Percentiles rank a stretch among this genome's conserved stretches.
Conservation (phyloP, 495 filamentous ascomycete species). For the Hypoxylon lenormandii region DNA sequence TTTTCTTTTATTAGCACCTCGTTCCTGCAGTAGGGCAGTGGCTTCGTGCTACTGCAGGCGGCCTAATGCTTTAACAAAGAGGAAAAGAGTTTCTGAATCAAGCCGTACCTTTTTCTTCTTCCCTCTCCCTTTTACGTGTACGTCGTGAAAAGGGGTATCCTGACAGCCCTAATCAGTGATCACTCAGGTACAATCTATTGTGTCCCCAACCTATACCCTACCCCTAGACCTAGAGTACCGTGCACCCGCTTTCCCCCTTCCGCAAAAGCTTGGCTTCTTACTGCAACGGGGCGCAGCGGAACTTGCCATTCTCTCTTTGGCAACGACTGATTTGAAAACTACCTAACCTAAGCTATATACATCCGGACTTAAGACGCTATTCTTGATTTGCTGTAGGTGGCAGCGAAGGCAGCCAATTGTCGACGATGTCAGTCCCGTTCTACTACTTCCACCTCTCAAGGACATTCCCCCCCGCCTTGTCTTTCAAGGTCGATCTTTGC, state of each 20-base stretch:
- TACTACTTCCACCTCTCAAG: slow-evolving; percentile 2
- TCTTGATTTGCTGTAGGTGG: slow-evolving; percentile 18
- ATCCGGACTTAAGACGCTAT: slow-evolving; percentile 34
- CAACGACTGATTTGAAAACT: slow-evolving; percentile 16
- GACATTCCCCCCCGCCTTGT: slow-evolving; percentile 19
- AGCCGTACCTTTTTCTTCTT: slow-evolving; percentile 19
- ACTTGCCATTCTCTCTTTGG: slow-evolving; percentile 29
- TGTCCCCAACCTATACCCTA: not conserved
- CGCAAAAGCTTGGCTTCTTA: slow-evolving; percentile 38
- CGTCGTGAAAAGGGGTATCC: slow-evolving; percentile 26
- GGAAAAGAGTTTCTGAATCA: slow-evolving; percentile 1
- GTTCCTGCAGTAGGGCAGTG: slow-evolving; percentile 49
- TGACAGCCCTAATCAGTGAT: slow-evolving; percentile 16
- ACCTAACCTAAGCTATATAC: no score
- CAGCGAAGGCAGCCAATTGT: slow-evolving; percentile 35
- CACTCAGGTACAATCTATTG: not conserved
- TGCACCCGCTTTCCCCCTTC: slow-evolving; percentile 37
- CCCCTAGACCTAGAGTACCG: slow-evolving; percentile 4
- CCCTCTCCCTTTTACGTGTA: not conserved
- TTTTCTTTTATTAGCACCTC: slow-evolving; percentile 46
- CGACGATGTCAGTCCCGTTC: slow-evolving; percentile 10
- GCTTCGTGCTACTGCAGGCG: slow-evolving; percentile 29
- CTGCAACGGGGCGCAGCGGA: slow-evolving; percentile 31
- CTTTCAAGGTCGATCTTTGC: slow-evolving; percentile 40
- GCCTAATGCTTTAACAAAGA: slow-evolving; percentile 17